Evolutionary conservation across 345 rosid species (phyloP).

Genomic region (Stellera chamaejasme): DNA sequence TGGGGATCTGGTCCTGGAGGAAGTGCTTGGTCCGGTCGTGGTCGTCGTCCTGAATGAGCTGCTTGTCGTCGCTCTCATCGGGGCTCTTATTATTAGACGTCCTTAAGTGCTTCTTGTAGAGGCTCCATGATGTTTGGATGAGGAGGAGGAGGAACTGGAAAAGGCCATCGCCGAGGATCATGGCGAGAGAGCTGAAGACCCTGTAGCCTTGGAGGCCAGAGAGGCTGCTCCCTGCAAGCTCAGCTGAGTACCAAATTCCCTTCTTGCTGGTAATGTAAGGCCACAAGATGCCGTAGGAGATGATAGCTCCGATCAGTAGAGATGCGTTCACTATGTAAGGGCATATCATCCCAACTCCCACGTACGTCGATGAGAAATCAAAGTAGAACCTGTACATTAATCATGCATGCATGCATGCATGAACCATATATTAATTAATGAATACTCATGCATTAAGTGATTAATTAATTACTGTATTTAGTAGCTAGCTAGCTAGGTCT

Average conservation of each 20-base stretch:
- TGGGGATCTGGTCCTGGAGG: conserved; percentile 66
- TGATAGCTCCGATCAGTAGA: conserved; percentile 61
- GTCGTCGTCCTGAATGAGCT: conserved; percentile 27
- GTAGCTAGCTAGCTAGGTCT: not conserved
- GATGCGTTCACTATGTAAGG: conserved; percentile 82
- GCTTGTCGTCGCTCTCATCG: not conserved
- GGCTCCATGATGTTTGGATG: conserved; percentile 32
- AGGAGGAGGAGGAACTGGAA: conserved; percentile 58
- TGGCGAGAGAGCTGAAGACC: conserved; percentile 76
- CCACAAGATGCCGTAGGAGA: conserved; percentile 94
- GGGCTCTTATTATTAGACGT: not conserved
- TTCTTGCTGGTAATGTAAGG: conserved; percentile 54
- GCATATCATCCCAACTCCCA: conserved; percentile 93
- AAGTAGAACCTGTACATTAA: conserved; percentile 57
- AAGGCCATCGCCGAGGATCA: conserved; percentile 87
- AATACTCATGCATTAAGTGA: not conserved
- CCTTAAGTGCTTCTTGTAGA: conserved; percentile 13
- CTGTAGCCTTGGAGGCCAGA: conserved; percentile 79
- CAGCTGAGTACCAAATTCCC: conserved; percentile 67
- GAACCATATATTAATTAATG: too few relatives aligned
- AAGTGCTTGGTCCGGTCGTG: conserved; percentile 44
- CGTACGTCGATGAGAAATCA: conserved; percentile 83
- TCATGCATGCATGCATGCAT: not conserved
- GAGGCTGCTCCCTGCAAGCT: conserved; percentile 38
- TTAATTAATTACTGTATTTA: not conserved